Evolutionary conservation across 2,329 filamentous ascomycete species (phyloP).

Genomic region (Fusarium setosum): DNA sequence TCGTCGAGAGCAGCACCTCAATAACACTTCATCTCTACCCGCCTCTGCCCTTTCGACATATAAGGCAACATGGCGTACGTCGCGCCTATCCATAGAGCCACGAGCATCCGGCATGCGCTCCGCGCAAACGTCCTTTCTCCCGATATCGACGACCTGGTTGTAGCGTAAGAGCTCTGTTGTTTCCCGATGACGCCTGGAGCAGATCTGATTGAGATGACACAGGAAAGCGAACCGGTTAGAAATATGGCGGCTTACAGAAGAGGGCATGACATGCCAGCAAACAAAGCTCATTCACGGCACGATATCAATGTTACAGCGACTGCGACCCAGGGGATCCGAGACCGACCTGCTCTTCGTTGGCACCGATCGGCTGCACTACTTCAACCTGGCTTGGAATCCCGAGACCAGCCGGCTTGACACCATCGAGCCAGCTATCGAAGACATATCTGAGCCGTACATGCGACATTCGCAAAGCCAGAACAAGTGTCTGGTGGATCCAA

Average conservation of each 20-base stretch:
- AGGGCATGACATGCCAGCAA: conserved; percentile 72
- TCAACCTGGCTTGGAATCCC: conserved; percentile 86
- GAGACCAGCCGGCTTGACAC: conserved; percentile 63
- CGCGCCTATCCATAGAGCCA: conserved; percentile 91
- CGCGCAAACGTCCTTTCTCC: conserved; percentile 80
- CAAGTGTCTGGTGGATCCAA: conserved; percentile 85
- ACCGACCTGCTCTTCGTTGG: conserved; percentile 93
- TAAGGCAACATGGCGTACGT: conserved; percentile 83
- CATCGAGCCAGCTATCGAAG: conserved; percentile 62
- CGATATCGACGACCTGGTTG: conserved; percentile 83
- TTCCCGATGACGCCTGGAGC: conserved; percentile 24
- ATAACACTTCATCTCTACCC: conserved; percentile 6
- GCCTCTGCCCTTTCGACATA: conserved; percentile 1
- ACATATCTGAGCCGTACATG: conserved; percentile 69
- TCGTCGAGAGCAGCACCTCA: conserved; percentile 33
- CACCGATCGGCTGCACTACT: conserved; percentile 90
- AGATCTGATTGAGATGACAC: conserved; percentile 43
- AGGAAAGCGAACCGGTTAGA: conserved; percentile 89
- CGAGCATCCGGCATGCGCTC: conserved; percentile 89
- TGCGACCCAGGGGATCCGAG: conserved; percentile 78
- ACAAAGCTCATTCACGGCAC: conserved; percentile 85
- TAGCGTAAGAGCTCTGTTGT: conserved; percentile 74
- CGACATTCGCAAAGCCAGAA: conserved; percentile 86
- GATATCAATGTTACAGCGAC: conserved; percentile 84
- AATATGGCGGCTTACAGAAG: conserved; percentile 77